Conservation (phyloP, 768 basidiomycete genomes). For the Astraeus odoratus region DNA sequence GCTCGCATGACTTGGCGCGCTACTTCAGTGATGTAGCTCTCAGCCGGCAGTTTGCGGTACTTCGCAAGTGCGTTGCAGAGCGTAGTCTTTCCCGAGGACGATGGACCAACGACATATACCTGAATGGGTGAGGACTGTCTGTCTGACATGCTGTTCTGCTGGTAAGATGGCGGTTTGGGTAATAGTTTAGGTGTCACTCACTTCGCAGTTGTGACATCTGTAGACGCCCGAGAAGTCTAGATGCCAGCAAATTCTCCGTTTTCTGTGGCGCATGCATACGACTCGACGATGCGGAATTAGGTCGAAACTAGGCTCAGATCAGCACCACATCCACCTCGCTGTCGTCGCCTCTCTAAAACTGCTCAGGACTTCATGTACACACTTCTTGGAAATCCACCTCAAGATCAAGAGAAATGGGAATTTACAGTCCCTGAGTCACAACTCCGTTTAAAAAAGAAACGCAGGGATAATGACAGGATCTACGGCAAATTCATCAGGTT, state of each 20-base stretch:
- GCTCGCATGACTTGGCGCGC: constrained; percentile 51
- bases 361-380: constrained; percentile 14
- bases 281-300: not conserved
- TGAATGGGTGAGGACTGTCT: constrained; percentile 12
- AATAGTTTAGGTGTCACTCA: constrained; percentile 6
- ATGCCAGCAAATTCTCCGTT: constrained; percentile 1
- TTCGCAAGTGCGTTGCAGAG: constrained; percentile 47
- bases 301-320: not conserved
- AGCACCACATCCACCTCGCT: not conserved
- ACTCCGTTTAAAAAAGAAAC: constrained; percentile 21
- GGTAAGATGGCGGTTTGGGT: not conserved
- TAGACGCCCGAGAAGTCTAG: constrained; percentile 1
- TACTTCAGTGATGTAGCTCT: constrained; percentile 50
- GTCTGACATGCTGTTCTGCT: constrained; percentile 11
- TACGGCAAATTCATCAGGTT: constrained; percentile 49
- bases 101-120: constrained; percentile 46
- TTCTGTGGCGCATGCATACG: not conserved
- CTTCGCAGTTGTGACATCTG: constrained; percentile 3
- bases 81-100: constrained; percentile 68
- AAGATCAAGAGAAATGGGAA: constrained; percentile 47
- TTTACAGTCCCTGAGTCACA: constrained; percentile 34
- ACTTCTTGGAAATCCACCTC: constrained; percentile 34
- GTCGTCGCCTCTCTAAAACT: not conserved
- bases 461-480: constrained; percentile 18
- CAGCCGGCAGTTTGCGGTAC: constrained; percentile 31